These are phyloP conservation scores for Bondarzewia mesenterica DNA, from an alignment of 1,284 basidiomycete species.

Conservation along the genomic window DNA sequence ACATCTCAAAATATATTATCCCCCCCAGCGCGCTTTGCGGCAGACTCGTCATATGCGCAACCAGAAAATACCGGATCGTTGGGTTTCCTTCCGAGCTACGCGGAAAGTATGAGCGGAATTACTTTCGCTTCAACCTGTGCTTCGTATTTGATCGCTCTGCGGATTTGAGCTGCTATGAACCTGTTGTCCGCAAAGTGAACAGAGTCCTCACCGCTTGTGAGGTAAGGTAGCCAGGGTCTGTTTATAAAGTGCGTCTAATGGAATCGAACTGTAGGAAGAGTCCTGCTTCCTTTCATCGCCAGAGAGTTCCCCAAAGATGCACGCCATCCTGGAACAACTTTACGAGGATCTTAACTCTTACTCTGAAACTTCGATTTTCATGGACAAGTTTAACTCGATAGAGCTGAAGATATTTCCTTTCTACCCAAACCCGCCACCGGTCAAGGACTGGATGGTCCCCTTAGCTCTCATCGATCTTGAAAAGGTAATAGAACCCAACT, in stretches of 20 bases:
- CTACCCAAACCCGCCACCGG: constrained; percentile 86
- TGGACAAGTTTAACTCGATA: constrained; percentile 86
- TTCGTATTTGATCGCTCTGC: constrained; percentile 91
- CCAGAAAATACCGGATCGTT: constrained; percentile 71
- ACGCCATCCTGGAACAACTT: constrained; percentile 89
- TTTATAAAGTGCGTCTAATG: no score
- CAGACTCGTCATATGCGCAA: constrained; percentile 76
- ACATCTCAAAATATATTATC: constrained; percentile 92
- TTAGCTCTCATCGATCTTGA: constrained; percentile 81
- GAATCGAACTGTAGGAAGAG: constrained; percentile 64
- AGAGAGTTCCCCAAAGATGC: constrained; percentile 63
- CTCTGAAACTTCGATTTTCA: constrained; percentile 86
- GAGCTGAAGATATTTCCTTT: constrained; percentile 96
- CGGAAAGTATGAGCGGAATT: constrained; percentile 72
- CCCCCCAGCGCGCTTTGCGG: constrained; percentile 85
- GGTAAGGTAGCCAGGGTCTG: constrained; percentile 39
- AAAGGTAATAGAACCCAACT: constrained; percentile 80
- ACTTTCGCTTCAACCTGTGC: constrained; percentile 93
- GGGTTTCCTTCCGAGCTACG: constrained; percentile 81
- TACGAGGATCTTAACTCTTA: constrained; percentile 98
- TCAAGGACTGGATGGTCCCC: constrained; percentile 95
- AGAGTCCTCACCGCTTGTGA: constrained; percentile 84
- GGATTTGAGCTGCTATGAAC: constrained; percentile 92
- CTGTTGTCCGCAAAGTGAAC: constrained; percentile 91
- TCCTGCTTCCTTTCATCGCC: constrained; percentile 80